Conservation (phyloP, 2,329 filamentous ascomycete genomes). For the Boeremia exigua region DNA sequence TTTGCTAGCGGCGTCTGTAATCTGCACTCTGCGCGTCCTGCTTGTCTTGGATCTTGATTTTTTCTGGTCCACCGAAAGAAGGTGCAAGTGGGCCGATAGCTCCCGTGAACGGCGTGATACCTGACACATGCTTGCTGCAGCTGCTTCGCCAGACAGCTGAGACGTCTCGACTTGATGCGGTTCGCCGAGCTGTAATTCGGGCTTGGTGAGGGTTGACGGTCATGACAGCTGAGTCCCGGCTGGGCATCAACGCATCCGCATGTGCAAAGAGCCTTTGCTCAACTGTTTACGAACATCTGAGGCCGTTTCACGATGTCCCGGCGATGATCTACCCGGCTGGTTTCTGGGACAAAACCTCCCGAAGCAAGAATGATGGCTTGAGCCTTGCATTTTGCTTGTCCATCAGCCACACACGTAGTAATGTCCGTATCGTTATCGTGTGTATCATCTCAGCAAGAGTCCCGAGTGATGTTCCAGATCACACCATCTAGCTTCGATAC, state of each 20-base stretch:
- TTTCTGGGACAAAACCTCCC: neutral
- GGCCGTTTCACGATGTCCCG: slow-evolving; percentile 9
- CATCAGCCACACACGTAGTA: slow-evolving; percentile 9
- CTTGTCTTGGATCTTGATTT: slow-evolving; percentile 12
- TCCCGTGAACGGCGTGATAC: slow-evolving; percentile 17
- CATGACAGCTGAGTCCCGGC: neutral
- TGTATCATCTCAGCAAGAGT: neutral
- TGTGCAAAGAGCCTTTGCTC: slow-evolving; percentile 5
- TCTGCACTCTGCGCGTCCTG: slow-evolving; percentile 10
- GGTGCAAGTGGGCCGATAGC: slow-evolving; percentile 13
- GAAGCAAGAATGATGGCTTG: slow-evolving; percentile 2
- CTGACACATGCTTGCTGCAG: slow-evolving; percentile 14
- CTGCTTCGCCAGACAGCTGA: slow-evolving; percentile 5
- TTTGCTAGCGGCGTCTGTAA: slow-evolving; percentile 13
- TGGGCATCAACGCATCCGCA: neutral
- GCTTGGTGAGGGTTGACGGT: neutral
- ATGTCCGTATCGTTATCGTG: slow-evolving; percentile 1
- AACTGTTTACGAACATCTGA: neutral
- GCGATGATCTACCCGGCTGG: slow-evolving; percentile 2
- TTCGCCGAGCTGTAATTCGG: slow-evolving; percentile 7
- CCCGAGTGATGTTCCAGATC: neutral
- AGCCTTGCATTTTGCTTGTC: slow-evolving; percentile 3
- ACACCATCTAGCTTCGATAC: neutral
- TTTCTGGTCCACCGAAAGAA: slow-evolving; percentile 13
- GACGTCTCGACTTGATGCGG: slow-evolving; percentile 4